Evolutionary conservation across 2,329 filamentous ascomycete species (phyloP).

Genomic region (Cladosporium sp.): DNA sequence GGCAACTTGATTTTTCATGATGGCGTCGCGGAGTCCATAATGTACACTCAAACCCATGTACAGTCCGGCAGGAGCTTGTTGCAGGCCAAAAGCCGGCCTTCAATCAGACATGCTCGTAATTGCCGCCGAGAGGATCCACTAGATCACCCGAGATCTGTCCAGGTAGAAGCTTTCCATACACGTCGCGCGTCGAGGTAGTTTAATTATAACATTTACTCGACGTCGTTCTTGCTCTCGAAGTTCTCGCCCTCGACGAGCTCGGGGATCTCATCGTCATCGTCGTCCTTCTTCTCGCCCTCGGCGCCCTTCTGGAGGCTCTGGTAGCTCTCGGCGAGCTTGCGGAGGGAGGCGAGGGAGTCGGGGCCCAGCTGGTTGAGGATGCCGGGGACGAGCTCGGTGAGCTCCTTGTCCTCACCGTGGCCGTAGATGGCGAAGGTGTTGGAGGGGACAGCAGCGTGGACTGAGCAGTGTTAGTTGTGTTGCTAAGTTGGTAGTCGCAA

Average conservation of each 20-base stretch:
- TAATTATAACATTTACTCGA: constrained; percentile 60
- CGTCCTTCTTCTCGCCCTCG: constrained; percentile 66
- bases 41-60: constrained; percentile 13
- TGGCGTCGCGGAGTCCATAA: constrained; percentile 13
- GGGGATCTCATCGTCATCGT: constrained; percentile 82
- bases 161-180: neutral
- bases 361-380: constrained; percentile 99
- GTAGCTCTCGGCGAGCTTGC: constrained; percentile 99
- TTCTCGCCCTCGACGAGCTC: constrained; percentile 95
- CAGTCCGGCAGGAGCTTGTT: constrained; percentile 9
- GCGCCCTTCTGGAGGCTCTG: constrained; percentile 97
- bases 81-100: neutral
- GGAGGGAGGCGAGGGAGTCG: constrained; percentile 93
- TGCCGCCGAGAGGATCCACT: constrained; percentile 6
- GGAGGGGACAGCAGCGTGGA: constrained; percentile 92
- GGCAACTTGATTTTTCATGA: constrained; percentile 13
- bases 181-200: neutral
- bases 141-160: constrained; percentile 12
- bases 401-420: constrained; percentile 98
- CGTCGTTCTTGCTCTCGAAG: constrained; percentile 84
- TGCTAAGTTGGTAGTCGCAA: neutral
- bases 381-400: constrained; percentile 97
- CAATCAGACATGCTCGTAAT: constrained; percentile 6
- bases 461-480: constrained; percentile 45
- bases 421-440: constrained; percentile 99